Conservation (phyloP, 768 basidiomycete species). For the Agaricus subrufescens region DNA sequence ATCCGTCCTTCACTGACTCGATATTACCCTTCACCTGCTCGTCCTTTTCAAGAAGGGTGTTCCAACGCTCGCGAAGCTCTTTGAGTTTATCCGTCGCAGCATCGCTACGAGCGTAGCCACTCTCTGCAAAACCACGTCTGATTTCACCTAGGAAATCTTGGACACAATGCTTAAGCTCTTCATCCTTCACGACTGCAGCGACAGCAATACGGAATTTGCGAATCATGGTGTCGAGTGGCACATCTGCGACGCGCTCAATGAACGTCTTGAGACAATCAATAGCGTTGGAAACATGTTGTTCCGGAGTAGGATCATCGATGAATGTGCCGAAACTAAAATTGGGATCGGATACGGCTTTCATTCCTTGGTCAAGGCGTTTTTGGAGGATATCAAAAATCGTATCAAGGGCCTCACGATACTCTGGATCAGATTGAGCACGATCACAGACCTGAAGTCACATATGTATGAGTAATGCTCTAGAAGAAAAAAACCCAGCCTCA, state of each 20-base stretch:
- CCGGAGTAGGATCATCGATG: constrained; percentile 57
- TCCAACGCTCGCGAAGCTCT: constrained; percentile 48
- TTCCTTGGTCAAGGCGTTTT: constrained; percentile 49
- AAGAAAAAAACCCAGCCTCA: constrained; percentile 17
- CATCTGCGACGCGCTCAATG: constrained; percentile 48
- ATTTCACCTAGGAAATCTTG: constrained; percentile 47
- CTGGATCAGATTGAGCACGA: constrained; percentile 56
- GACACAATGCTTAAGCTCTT: constrained; percentile 48
- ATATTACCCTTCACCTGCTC: constrained; percentile 53
- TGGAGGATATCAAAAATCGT: constrained; percentile 54
- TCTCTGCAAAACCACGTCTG: constrained; percentile 40
- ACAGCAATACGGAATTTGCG: constrained; percentile 36
- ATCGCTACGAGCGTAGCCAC: constrained; percentile 49
- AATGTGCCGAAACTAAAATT: constrained; percentile 49
- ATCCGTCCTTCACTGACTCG: constrained; percentile 38
- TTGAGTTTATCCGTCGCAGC: constrained; percentile 37
- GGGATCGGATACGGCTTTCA: constrained; percentile 44
- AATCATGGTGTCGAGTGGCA: constrained; percentile 46
- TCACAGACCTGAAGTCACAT: constrained; percentile 45
- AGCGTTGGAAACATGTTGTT: constrained; percentile 55
- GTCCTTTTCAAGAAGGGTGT: constrained; percentile 38
- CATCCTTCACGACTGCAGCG: constrained; percentile 47
- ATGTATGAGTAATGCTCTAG: background rate
- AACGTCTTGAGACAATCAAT: constrained; percentile 43
- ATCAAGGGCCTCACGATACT: constrained; percentile 52